A percentile compares a stretch with the other conserved stretches of the same genome.
Conservation (phyloP, 1,284 basidiomycete species). For the Lentinus polychrous region DNA sequence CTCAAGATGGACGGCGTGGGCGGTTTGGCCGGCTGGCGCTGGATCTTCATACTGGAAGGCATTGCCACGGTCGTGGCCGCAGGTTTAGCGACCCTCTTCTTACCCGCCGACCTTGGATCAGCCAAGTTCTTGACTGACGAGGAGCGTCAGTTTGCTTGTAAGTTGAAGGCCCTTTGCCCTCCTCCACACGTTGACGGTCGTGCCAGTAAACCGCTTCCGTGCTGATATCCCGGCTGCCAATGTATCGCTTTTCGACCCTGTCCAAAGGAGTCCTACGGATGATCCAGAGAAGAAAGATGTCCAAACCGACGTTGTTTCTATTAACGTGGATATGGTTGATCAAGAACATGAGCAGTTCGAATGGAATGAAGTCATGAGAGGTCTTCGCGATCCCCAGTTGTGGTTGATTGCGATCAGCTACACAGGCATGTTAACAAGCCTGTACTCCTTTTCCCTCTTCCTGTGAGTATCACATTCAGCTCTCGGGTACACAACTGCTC, state of each 20-base stretch:
- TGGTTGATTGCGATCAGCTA: slow-evolving; percentile 55
- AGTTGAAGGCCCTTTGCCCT: no score
- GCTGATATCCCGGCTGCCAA: no score
- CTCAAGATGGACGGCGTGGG: slow-evolving; percentile 2
- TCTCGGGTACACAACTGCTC: neutral
- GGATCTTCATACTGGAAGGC: slow-evolving; percentile 36
- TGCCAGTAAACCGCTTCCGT: no score
- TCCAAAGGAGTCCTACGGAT: slow-evolving; percentile 18
- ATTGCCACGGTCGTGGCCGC: slow-evolving; percentile 10
- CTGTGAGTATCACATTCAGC: no score
- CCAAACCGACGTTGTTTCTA: slow-evolving; percentile 16
- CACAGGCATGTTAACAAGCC: slow-evolving; percentile 45
- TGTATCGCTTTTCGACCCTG: slow-evolving; percentile 24
- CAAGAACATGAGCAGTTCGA: slow-evolving; percentile 47
- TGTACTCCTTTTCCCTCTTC: slow-evolving; percentile 59
- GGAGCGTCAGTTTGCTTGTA: slow-evolving; percentile 12
- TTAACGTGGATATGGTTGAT: slow-evolving; percentile 17
- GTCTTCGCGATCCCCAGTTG: slow-evolving; percentile 45
- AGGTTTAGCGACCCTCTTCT: slow-evolving; percentile 7
- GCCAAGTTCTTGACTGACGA: slow-evolving; percentile 8
- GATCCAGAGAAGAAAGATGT: slow-evolving; percentile 23
- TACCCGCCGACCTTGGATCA: slow-evolving; percentile 11
- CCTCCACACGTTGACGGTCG: no score
- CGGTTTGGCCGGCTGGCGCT: slow-evolving; percentile 14
- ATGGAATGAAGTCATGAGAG: slow-evolving; percentile 50